Percentiles rank a stretch among this genome's conserved stretches.
Conservation (phyloP, 495 filamentous ascomycete genomes). For the Aspergillus conjunctus region DNA sequence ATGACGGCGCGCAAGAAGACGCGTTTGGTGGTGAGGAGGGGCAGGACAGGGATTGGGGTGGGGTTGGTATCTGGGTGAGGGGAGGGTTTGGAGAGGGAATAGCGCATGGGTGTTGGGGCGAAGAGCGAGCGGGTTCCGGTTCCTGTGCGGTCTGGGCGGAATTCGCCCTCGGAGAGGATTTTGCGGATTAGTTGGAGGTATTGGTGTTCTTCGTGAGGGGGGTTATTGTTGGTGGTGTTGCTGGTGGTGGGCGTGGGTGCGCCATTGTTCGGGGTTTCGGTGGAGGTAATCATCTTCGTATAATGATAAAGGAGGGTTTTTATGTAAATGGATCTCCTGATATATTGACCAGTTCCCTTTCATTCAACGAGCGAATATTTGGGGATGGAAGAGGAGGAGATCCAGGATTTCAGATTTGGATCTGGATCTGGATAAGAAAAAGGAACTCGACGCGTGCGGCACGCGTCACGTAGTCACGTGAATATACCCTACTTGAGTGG, state of each 20-base stretch:
- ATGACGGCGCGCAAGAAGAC: slow-evolving; percentile 91
- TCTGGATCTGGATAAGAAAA: background rate
- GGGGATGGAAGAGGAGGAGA: background rate
- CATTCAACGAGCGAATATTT: background rate
- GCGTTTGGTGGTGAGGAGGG: slow-evolving; percentile 94
- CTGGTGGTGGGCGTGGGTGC: slow-evolving; percentile 25
- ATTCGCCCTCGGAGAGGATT: slow-evolving; percentile 75
- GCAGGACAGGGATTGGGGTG: slow-evolving; percentile 62
- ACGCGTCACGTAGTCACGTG: slow-evolving; percentile 38
- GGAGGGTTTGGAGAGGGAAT: slow-evolving; percentile 66
- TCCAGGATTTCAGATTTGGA: background rate
- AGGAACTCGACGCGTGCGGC: slow-evolving; percentile 14
- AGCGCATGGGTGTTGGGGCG: slow-evolving; percentile 81
- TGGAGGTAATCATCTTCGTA: slow-evolving; percentile 15
- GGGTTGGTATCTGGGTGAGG: slow-evolving; percentile 38
- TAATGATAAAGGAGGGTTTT: background rate
- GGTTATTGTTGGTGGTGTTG: slow-evolving; percentile 23
- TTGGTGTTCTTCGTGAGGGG: slow-evolving; percentile 70
- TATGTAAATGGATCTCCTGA: background rate
- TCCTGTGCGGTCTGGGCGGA: slow-evolving; percentile 84
- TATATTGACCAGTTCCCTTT: no score
- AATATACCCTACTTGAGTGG: background rate
- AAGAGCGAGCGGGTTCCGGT: slow-evolving; percentile 91
- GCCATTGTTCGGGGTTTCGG: slow-evolving; percentile 27
- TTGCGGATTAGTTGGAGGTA: slow-evolving; percentile 75